A percentile compares a stretch with the other conserved stretches of the same genome.
Evolutionary conservation across 139 green algal genomes (phyloP).

Genomic region (Chlamydomonas asymmetrica): DNA sequence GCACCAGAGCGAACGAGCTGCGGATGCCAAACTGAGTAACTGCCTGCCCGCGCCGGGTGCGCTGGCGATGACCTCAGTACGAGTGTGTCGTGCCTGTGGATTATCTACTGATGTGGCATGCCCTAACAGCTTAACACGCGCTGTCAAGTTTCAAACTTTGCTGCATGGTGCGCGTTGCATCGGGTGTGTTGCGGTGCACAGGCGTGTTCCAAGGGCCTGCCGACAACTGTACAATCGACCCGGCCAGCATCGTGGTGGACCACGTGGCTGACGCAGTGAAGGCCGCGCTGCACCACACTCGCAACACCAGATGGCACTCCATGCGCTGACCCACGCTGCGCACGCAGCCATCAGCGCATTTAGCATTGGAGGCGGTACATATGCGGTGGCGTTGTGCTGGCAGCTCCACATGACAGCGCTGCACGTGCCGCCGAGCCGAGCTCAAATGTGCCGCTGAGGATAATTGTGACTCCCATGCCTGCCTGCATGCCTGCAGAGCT

Average conservation of each 20-base stretch:
- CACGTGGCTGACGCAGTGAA: conserved; percentile 69
- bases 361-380: too few relatives aligned
- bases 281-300: conserved; percentile 60
- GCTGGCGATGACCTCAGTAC: not conserved
- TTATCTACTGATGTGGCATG: not conserved
- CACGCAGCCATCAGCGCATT: too few relatives aligned
- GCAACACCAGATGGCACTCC: conserved; percentile 56
- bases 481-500: too few relatives aligned
- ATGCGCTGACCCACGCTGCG: conserved; percentile 68
- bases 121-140: not conserved
- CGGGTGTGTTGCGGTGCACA: conserved; percentile 23
- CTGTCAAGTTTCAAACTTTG: too few relatives aligned
- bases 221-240: conserved; percentile 54
- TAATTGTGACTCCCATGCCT: too few relatives aligned
- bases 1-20: too few relatives aligned
- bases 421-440: too few relatives aligned
- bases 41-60: too few relatives aligned
- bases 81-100: not conserved
- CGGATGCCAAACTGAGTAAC: too few relatives aligned
- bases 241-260: conserved; percentile 66
- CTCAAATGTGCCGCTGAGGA: too few relatives aligned
- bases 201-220: conserved; percentile 66
- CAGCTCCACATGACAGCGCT: too few relatives aligned
- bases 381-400: too few relatives aligned
- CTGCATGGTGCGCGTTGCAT: not conserved